A percentile compares a stretch with the other conserved stretches of the same genome.
These are phyloP conservation scores for Dictyostelium capitatum DNA, from an alignment of 78 protist species.

Conservation along the genomic window DNA sequence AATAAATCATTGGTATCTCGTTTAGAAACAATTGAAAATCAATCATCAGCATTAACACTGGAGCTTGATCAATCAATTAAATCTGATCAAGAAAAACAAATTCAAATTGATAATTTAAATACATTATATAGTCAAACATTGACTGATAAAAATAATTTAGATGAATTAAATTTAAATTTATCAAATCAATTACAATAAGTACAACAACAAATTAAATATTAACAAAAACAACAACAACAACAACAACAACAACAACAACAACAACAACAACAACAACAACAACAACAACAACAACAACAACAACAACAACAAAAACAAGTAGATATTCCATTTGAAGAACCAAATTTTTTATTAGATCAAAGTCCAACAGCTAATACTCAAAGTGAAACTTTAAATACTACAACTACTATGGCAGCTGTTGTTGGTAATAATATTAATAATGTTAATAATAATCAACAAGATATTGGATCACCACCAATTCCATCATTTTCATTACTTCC, in stretches of 20 bases:
- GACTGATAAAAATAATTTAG: neutral
- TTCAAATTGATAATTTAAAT: conserved; percentile 9
- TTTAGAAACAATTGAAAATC: neutral
- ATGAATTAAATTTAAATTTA: neutral
- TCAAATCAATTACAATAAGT: neutral
- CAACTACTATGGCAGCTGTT: neutral
- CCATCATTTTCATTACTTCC: neutral
- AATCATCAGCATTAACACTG: neutral
- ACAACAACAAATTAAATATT: neutral
- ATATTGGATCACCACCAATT: conserved; percentile 1
- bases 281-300: neutral
- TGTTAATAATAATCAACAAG: neutral
- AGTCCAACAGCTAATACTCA: neutral
- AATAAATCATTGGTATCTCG: neutral
- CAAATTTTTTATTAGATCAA: neutral
- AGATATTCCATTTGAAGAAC: neutral
- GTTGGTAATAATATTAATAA: neutral
- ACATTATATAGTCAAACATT: neutral
- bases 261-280: neutral
- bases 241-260: neutral
- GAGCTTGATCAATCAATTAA: neutral
- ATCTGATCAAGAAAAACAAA: neutral
- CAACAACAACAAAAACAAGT: neutral
- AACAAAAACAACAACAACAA: neutral
- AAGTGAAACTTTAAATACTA: neutral